Percentiles rank a stretch among this genome's conserved stretches.
These are phyloP conservation scores for Penicillium sumatraense DNA, from an alignment of 2,329 filamentous ascomycete species.

Conservation along the genomic window DNA sequence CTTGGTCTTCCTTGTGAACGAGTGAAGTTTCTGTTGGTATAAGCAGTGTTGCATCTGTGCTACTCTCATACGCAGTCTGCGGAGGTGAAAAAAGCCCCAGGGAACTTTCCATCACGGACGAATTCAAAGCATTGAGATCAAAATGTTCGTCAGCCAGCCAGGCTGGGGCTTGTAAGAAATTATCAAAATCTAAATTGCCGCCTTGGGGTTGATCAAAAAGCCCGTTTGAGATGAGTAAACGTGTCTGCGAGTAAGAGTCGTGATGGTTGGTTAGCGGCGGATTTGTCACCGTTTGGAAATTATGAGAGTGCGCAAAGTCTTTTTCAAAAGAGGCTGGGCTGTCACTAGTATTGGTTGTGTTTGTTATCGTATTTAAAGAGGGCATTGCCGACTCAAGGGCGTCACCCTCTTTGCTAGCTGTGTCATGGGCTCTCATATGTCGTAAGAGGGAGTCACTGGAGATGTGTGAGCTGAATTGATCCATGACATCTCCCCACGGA, in stretches of 20 bases:
- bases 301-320: background rate
- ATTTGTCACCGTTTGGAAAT: background rate
- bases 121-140: constrained; percentile 26
- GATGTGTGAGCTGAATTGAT: background rate
- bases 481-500: background rate
- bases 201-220: background rate
- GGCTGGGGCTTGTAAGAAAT: constrained; percentile 13
- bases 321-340: background rate
- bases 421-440: constrained; percentile 11
- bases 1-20: constrained; percentile 14
- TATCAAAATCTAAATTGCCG: constrained; percentile 11
- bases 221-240: background rate
- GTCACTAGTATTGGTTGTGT: background rate
- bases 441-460: constrained; percentile 17
- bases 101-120: constrained; percentile 12
- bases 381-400: background rate
- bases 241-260: background rate
- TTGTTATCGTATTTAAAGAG: background rate
- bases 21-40: background rate
- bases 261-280: background rate
- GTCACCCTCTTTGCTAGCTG: background rate
- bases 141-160: constrained; percentile 30
- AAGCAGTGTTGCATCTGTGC: background rate
- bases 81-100: constrained; percentile 10
- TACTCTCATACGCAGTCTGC: background rate